Base-by-base conservation (phyloP, 2,329 filamentous ascomycete genomes). In the Nigrograna mackinnonii region DNA sequence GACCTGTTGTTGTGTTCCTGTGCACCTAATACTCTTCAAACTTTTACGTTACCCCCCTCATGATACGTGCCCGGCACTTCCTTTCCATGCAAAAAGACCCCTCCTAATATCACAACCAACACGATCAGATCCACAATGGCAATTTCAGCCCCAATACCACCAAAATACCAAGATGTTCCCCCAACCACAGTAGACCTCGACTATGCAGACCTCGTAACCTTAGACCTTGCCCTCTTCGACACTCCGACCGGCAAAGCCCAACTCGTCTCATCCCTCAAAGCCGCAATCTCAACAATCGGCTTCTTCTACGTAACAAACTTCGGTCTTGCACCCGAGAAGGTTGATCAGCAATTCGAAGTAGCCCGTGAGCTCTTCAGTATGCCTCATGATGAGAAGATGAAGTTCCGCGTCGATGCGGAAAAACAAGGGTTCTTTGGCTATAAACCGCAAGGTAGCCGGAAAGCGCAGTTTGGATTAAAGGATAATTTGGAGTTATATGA, bases 371-470 rank as follows among this genome's bases (percentile, higher is more conserved):
- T 57, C 33, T 55, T 57, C 31, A 46, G 50, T 11, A 38, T 50
- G 22, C 41, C 50, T 11, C 31, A 39, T 4, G 47, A 48, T 17
- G 52, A 48, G 28, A 57, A 54, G 31, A 44, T 38, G 28, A 47
- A 35, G 24, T 47, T 43, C 30, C 45, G 46, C 1, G 49, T 54
- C 9, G 46, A 57, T 30, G n/a, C n/a, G n/a, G n/a, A n/a, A n/a
- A n/a, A n/a, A n/a, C n/a, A n/a, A n/a, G n/a, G n/a, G n/a, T n/a
- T 49, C 37, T 54, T 54, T 24, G 54, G 54, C 2, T 59, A 51
- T 31, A 52, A 49, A 33, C 49, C 40, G 35, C 44, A 28, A 22
- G 48, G 47, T 9, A 30, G 24, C 3, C 36, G 36, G 3, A 11
- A 22, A 4, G 22, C 31, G 13, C 13, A 41, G 16, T 39, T 22